Evolutionary conservation across 2,329 filamentous ascomycete species (phyloP), one percentile per base, ranked within the genome.

Genomic region (Colletotrichum incanum): DNA sequence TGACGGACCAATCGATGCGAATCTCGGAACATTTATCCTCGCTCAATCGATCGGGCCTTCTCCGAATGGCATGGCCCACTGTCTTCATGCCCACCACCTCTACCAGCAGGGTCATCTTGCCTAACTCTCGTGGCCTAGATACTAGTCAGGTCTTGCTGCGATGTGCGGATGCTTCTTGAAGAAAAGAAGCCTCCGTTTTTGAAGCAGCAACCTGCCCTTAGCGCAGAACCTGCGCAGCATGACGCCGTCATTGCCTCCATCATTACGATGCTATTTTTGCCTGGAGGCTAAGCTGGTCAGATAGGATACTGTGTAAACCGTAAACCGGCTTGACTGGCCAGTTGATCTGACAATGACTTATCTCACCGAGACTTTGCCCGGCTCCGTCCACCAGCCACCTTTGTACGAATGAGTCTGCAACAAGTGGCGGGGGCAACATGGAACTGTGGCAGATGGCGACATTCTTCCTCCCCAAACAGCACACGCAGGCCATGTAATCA

Each of bases 11-110:
- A 72, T 72, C 31, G 55, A 41, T 16, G 59, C 37, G 28, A 41
- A 3, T 65, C 28, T 67, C 58, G 69, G 65, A 72, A 69, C 28
- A 59, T 69, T 72, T 64, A 39, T 37, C 37, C 54, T 72, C 69
- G 69, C 69, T 72, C 65, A 72, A 72, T 55, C 59, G 59, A 72
- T 72, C 69, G 69, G 69, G 18, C 69, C 54, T 72, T 72, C 41
- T 72, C 69, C 59, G 65, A 69, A 54, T 41, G 28, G 47, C 58
- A 49, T 31, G 58, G 3, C 43, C 69, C 65, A 69, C 69, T 26
- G 45, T 54, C 34, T 64, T 72, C 59, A 43, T 64, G 65, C 69
- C 65, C 39, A 34, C 54, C 47, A 34, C 54, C 47, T 59, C 45
- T n/a, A 20, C 23, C 34, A 54, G 39, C 49, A 41, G 23, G 8